Evolutionary conservation across 176 grass and related monocot genomes (phyloP).

Genomic region (Tillandsia fasciculata): DNA sequence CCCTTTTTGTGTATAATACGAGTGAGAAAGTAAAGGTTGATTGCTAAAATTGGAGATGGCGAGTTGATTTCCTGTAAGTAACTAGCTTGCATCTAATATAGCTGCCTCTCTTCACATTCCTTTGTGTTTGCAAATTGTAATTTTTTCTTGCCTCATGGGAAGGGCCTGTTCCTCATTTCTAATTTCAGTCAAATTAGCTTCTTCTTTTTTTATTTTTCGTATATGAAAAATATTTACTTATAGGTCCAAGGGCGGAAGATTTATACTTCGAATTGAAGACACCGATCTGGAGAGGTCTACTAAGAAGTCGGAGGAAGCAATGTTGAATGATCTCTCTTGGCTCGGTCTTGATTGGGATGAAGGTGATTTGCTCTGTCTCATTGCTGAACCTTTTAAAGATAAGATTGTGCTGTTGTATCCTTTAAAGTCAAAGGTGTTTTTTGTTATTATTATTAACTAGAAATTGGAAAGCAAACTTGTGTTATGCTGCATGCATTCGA

Average conservation of each 20-base stretch:
- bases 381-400: not conserved
- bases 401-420: not conserved
- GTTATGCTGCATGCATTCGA: not conserved
- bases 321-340: conserved; percentile 79
- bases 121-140: too few relatives aligned
- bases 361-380: conserved; percentile 29
- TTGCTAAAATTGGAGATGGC: too few relatives aligned
- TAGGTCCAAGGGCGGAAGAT: conserved; percentile 52
- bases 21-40: too few relatives aligned
- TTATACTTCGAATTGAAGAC: conserved; percentile 84
- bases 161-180: too few relatives aligned
- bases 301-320: conserved; percentile 74
- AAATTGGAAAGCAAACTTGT: too few relatives aligned
- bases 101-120: too few relatives aligned
- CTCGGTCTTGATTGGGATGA: conserved; percentile 94
- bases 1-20: too few relatives aligned
- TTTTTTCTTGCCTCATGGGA: too few relatives aligned
- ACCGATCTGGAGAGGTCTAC: conserved; percentile 84
- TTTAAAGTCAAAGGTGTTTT: not conserved
- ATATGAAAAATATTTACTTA: not conserved
- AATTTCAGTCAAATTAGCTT: not conserved
- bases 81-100: too few relatives aligned
- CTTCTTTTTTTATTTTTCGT: not conserved
- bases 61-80: too few relatives aligned
- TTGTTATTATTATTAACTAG: not conserved